Base-by-base conservation (phyloP, 352 stramenopile species). In the Globisporangium rhizosaccharum region DNA sequence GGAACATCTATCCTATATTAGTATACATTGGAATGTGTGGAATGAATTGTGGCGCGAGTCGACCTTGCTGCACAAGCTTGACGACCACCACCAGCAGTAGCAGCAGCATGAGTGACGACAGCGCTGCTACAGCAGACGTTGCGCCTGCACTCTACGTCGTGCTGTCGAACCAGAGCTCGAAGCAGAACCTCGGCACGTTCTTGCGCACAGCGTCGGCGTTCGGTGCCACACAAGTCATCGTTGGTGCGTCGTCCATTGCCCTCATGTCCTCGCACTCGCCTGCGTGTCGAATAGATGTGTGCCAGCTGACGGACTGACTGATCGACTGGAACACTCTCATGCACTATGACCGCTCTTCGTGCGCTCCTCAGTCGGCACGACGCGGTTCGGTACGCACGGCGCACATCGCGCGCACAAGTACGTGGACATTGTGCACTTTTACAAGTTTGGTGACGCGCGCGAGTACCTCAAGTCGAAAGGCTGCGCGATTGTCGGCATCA, bases 341-440 rank as follows among this genome's bases (percentile, higher is more conserved):
- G 36, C 41, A 9, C 33, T 39, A 10, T 39, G 6, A 12, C 33
- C 14, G 33, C 33, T 39, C 33, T 39, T 10, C 10, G 33, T 39
- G 33, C 33, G 33, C 33, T 14, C 10, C 6, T 33, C 61, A 92
- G 82, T 92, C 17, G 82, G 82, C 14, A 87, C 76, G 28, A 68
- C 82, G 56, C 80, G 82, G n/a, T 92, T 88, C 58, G 80, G 80
- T 17, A 92, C 82, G 44, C 80, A 90, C 56, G 82, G 82, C 55
- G 80, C 78, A 0, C 82, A 92, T 42, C 78, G 80, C 46, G 82
- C 82, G 37, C 82, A 92, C 51, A 92, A 92, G 67, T 90, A 89
- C 57, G 80, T 92, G 46, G 71, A 89, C 18, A 66, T 89, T 7
- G 71, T 88, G 50, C 77, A 88, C 15, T 78, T 90, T 26, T 87